A percentile compares a stretch with the other conserved stretches of the same genome.
phyloP scores from a whole-genome alignment of 331 rosid genomes.

The Quercus lobata region DNA sequence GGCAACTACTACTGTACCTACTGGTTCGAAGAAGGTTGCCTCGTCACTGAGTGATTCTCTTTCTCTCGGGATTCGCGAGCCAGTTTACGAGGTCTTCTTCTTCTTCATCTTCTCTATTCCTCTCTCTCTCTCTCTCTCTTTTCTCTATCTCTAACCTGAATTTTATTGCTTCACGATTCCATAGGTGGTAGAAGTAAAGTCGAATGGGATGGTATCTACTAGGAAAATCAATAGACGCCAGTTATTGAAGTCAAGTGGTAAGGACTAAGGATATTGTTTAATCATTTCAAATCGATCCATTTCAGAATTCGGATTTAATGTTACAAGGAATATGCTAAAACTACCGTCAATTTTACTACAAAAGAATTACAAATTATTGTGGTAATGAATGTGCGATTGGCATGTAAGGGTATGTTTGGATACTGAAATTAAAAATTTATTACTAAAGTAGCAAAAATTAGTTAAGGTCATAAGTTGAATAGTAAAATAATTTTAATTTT shows the following conservation, averaged over 20 bases:
- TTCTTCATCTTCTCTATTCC: background rate
- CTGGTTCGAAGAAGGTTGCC: slow-evolving; percentile 35
- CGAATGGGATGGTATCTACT: slow-evolving; percentile 60
- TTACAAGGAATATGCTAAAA: too few species aligned
- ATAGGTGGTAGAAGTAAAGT: slow-evolving; percentile 87
- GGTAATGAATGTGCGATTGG: too few species aligned
- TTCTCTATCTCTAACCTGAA: background rate
- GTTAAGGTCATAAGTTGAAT: too few species aligned
- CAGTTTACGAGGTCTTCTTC: slow-evolving; percentile 72
- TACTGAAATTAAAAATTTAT: too few species aligned
- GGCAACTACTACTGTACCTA: background rate
- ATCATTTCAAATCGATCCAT: too few species aligned
- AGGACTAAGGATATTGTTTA: slow-evolving; percentile 32
- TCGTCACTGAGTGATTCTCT: slow-evolving; percentile 54
- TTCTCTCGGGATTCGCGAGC: slow-evolving; percentile 88
- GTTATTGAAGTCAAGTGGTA: slow-evolving; percentile 89
- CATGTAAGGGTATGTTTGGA: too few species aligned
- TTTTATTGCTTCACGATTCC: slow-evolving; percentile 1
- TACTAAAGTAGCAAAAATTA: too few species aligned
- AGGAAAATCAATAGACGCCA: slow-evolving; percentile 92
- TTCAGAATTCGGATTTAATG: too few species aligned
- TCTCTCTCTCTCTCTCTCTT: background rate
- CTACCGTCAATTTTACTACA: too few species aligned
- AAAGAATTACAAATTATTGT: too few species aligned
- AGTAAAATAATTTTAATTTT: too few species aligned